A percentile compares a stretch with the other conserved stretches of the same genome.
These are phyloP conservation scores for Drechmeria coniospora DNA, from an alignment of 2,329 filamentous ascomycete species.

Conservation along the genomic window DNA sequence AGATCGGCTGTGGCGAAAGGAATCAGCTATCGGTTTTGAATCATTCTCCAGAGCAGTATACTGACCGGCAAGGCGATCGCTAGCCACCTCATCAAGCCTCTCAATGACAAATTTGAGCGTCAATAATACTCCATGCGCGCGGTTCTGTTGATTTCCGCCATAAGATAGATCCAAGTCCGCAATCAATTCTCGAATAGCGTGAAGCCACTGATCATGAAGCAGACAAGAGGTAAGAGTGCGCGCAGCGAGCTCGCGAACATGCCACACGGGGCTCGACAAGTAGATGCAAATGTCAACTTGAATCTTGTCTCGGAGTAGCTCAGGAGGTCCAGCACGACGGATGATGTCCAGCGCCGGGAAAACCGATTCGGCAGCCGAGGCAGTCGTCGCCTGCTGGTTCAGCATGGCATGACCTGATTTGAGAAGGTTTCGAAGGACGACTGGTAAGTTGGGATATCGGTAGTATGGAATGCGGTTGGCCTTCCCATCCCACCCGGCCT, in stretches of 20 bases:
- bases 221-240: conserved; percentile 53
- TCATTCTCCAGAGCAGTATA: not conserved
- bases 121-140: conserved; percentile 42
- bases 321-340: conserved; percentile 53
- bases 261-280: conserved; percentile 58
- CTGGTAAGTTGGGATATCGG: conserved; percentile 49
- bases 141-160: conserved; percentile 27
- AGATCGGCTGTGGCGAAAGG: conserved; percentile 14
- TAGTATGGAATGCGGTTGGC: conserved; percentile 53
- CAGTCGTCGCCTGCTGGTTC: conserved; percentile 17
- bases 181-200: conserved; percentile 22
- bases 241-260: conserved; percentile 67
- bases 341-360: conserved; percentile 76
- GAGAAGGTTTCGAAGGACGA: conserved; percentile 48
- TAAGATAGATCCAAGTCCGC: conserved; percentile 10
- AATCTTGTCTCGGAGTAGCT: conserved; percentile 36
- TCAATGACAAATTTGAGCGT: conserved; percentile 41
- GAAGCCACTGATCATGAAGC: conserved; percentile 33
- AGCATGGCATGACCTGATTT: conserved; percentile 31
- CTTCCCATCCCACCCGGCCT: conserved; percentile 47
- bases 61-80: conserved; percentile 27
- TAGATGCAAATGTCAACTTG: conserved; percentile 44
- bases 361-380: conserved; percentile 48
- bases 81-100: conserved; percentile 31
- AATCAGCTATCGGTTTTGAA: not conserved